Percentiles rank a stretch among this genome's conserved stretches.
These are phyloP conservation scores for Amorphotheca resinae DNA, from an alignment of 495 filamentous ascomycete genomes.

Conservation along the genomic window DNA sequence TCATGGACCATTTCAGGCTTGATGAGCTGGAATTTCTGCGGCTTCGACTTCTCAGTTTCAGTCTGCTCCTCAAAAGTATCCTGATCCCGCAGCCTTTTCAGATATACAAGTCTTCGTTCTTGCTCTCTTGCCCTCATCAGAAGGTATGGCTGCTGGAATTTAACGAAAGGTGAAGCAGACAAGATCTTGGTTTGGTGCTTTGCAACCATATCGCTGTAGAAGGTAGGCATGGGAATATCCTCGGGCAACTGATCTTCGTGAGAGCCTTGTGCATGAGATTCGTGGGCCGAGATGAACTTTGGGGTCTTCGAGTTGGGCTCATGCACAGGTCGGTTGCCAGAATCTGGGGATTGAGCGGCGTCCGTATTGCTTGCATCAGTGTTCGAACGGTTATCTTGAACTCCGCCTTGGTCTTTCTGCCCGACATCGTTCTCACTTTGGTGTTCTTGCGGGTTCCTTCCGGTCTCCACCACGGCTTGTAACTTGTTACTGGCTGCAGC, in stretches of 20 bases:
- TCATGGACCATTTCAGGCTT: constrained; percentile 89
- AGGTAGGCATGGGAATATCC: constrained; percentile 79
- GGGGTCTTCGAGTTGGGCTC: not conserved
- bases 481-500: constrained; percentile 11
- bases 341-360: not conserved
- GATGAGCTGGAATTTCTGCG: constrained; percentile 67
- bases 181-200: constrained; percentile 84
- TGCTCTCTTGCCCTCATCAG: constrained; percentile 85
- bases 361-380: constrained; percentile 2
- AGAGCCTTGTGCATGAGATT: constrained; percentile 28
- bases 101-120: constrained; percentile 66
- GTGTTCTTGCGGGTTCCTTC: not conserved
- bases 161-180: constrained; percentile 94
- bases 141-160: constrained; percentile 85
- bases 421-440: not conserved
- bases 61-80: constrained; percentile 45
- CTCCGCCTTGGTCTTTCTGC: not conserved
- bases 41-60: constrained; percentile 45
- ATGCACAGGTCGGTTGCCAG: not conserved
- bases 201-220: constrained; percentile 87
- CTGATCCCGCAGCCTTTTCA: constrained; percentile 71
- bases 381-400: not conserved
- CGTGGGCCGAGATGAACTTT: constrained; percentile 31
- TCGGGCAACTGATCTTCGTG: constrained; percentile 56
- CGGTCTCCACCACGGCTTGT: constrained; percentile 9